Base-by-base conservation (phyloP, 2,329 filamentous ascomycete species). In the Arthrinium puccinioides region DNA sequence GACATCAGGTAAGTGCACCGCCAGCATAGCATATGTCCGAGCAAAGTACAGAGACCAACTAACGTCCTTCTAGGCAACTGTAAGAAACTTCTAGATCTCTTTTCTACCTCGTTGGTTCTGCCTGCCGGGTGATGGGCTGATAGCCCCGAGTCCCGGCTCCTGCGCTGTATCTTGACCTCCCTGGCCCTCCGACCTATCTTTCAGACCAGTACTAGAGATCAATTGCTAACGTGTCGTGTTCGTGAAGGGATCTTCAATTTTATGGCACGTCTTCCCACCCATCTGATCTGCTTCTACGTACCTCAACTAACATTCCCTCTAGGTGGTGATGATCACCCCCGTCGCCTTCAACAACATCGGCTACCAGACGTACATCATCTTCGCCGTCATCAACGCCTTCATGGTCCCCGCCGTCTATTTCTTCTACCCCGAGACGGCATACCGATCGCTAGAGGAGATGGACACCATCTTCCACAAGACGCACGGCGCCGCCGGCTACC, bases 381-480 rank as follows among this genome's bases (percentile, higher is more conserved):
- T 83, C 49, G 78, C 78, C 9, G 68, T 78, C 31, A 78, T 82
- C 60, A 82, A 82, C 53, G 69, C 71, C 44, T 62, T 72, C 46
- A 77, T 79, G 53, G 65, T 78, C 0, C 74, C 75, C 0, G 62
- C 59, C 4, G 63, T 76, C 18, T 79, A 76, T 54, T 73, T 76
- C 57, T 78, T 78, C 63, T 81, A 75, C 57, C 78, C 78, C 1
- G 79, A 82, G 56, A 82, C 79, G 9, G 73, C 73, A 2, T 76
- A 76, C 50, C 67, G 78, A 27, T 75, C 70, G 2, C 68, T 83
- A 15, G 78, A 83, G 54, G 78, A 82, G 52, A 82, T 83, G 72
- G 78, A 82, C 48, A 61, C 58, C 46, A 79, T 82, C 49, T 81
- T 80, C 59, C 67, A 71, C 45, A 75, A 77, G 50, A 70, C 72